Percentiles rank a stretch among this genome's conserved stretches.
These are phyloP conservation scores for Periconia sp. DNA, from an alignment of 2,329 filamentous ascomycete species.

Conservation along the genomic window DNA sequence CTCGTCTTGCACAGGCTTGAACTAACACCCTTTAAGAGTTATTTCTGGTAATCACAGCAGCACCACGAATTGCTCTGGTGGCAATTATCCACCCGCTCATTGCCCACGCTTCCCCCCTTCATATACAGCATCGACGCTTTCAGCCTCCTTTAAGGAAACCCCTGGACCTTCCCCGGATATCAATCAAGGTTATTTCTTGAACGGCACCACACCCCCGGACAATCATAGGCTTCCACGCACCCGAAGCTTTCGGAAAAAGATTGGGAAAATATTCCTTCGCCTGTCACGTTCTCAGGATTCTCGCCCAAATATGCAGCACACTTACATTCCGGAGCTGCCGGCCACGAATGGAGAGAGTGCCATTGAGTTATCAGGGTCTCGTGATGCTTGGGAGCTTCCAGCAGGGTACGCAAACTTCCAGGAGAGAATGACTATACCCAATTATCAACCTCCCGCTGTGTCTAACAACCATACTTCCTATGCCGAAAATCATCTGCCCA, in stretches of 20 bases:
- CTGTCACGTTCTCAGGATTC: background rate
- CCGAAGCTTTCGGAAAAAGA: slow-evolving; percentile 1
- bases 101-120: background rate
- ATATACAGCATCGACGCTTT: background rate
- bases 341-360: too few species aligned
- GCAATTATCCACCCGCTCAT: too few species aligned
- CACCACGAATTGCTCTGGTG: too few species aligned
- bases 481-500: too few species aligned
- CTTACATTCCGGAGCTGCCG: too few species aligned
- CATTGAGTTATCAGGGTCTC: too few species aligned
- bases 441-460: too few species aligned
- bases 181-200: background rate
- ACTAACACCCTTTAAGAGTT: background rate
- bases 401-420: too few species aligned
- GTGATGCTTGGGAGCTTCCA: too few species aligned
- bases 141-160: background rate
- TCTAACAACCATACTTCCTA: too few species aligned
- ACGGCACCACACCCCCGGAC: background rate
- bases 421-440: too few species aligned
- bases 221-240: background rate
- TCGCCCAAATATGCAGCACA: too few species aligned
- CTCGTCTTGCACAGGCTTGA: background rate
- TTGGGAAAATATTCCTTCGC: slow-evolving; percentile 3
- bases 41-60: background rate
- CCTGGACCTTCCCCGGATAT: background rate